Percentiles rank a stretch among this genome's conserved stretches.
Conservation (phyloP, 2,329 filamentous ascomycete species). For the Aspergillus sp. region DNA sequence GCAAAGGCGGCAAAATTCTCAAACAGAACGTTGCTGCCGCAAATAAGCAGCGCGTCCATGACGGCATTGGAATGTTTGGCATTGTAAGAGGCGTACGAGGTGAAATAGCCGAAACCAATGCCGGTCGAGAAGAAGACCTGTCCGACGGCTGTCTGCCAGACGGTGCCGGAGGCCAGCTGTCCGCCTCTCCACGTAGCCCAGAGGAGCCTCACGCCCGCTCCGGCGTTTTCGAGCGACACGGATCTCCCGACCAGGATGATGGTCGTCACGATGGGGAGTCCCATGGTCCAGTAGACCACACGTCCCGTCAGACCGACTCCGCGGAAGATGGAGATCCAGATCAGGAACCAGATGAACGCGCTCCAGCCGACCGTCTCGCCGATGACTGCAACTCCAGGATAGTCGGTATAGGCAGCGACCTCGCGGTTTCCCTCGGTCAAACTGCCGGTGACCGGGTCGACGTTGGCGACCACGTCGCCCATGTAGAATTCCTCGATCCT, state of each 20-base stretch:
- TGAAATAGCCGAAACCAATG: constrained; percentile 60
- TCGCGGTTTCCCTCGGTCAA: constrained; percentile 38
- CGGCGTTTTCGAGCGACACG: constrained; percentile 54
- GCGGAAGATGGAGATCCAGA: constrained; percentile 61
- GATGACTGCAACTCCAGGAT: constrained; percentile 48
- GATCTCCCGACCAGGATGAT: constrained; percentile 57
- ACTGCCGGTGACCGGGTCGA: constrained; percentile 42
- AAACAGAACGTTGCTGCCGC: constrained; percentile 56
- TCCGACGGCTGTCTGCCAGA: constrained; percentile 61
- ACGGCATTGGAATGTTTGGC: constrained; percentile 57
- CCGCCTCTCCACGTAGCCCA: constrained; percentile 51
- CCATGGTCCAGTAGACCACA: constrained; percentile 64
- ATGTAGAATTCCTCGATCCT: constrained; percentile 55
- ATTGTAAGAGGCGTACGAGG: constrained; percentile 59
- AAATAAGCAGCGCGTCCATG: constrained; percentile 58
- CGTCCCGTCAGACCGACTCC: constrained; percentile 58
- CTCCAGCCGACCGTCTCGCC: constrained; percentile 60
- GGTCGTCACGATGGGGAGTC: constrained; percentile 56
- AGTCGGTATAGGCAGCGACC: constrained; percentile 47
- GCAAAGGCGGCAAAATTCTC: constrained; percentile 53
- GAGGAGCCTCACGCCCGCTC: constrained; percentile 51
- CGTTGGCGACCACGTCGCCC: constrained; percentile 50
- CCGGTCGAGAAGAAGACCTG: constrained; percentile 62
- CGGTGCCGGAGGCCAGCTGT: constrained; percentile 50
- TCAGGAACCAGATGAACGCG: constrained; percentile 59